Conservation (phyloP, 768 basidiomycete species). For the Tylopilus rubrobrunneus region DNA sequence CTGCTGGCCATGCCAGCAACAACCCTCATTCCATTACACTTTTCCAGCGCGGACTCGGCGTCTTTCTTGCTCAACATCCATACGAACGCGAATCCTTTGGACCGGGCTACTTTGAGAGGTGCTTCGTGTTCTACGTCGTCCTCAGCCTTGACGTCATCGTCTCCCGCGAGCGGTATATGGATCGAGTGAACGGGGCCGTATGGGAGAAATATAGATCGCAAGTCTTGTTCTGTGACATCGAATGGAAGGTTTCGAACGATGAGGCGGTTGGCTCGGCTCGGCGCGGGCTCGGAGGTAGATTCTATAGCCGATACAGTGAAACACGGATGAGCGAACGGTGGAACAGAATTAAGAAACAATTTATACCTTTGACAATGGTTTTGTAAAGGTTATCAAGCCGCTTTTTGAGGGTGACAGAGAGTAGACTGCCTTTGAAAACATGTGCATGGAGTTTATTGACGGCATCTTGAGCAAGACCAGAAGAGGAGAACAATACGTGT, state of each 20-base stretch:
- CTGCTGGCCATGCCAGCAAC: conserved; percentile 57
- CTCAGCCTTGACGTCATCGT: conserved; percentile 24
- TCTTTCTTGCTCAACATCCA: conserved; percentile 88
- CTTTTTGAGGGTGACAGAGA: conserved; percentile 89
- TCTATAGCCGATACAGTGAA: conserved; percentile 6
- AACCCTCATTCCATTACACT: conserved; percentile 72
- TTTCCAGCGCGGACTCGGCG: conserved; percentile 77
- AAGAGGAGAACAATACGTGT: conserved; percentile 67
- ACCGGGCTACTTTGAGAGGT: conserved; percentile 29
- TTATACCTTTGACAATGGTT: conserved; percentile 30
- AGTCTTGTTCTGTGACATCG: conserved; percentile 77
- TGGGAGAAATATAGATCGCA: conserved; percentile 82
- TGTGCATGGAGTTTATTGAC: conserved; percentile 85
- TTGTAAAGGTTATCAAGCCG: conserved; percentile 67
- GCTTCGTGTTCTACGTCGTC: conserved; percentile 24
- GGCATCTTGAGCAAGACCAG: conserved; percentile 64
- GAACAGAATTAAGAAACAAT: background rate
- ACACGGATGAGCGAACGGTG: background rate
- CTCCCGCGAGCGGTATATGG: conserved; percentile 58
- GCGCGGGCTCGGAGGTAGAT: conserved; percentile 40
- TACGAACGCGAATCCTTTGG: conserved; percentile 90
- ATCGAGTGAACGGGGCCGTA: conserved; percentile 86
- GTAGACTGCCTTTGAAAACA: conserved; percentile 82
- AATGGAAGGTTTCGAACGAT: conserved; percentile 91
- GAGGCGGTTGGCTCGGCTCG: conserved; percentile 72